These are phyloP conservation scores for sweet orange (Citrus sinensis) DNA, from an alignment of 345 rosid genomes.

Conservation along the genomic window DNA sequence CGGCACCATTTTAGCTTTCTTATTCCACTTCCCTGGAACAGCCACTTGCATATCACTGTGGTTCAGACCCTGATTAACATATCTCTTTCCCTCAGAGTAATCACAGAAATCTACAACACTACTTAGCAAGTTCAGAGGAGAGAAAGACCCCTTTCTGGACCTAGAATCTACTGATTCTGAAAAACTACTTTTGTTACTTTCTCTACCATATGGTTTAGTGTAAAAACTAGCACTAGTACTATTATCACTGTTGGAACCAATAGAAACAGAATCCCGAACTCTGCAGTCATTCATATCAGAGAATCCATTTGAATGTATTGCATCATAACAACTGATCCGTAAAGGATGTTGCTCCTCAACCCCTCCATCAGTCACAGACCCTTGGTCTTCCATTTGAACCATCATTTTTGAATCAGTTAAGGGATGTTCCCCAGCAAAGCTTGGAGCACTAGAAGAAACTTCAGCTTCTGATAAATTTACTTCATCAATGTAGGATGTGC, in stretches of 20 bases:
- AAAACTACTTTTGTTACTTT: conserved; percentile 3
- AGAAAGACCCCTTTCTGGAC: conserved; percentile 10
- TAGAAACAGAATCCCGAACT: conserved; percentile 23
- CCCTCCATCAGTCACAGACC: conserved; percentile 11
- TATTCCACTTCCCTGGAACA: conserved; percentile 23
- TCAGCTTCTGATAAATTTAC: conserved; percentile 16
- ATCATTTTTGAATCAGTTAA: conserved; percentile 15
- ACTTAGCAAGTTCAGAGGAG: conserved; percentile 13
- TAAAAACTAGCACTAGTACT: conserved; percentile 13
- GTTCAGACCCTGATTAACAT: conserved; percentile 7
- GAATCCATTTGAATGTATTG: conserved; percentile 12
- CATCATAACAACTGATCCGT: conserved; percentile 3
- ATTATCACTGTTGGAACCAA: conserved; percentile 27
- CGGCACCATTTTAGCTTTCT: conserved; percentile 27
- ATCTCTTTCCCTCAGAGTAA: conserved; percentile 7
- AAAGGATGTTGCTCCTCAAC: conserved; percentile 6
- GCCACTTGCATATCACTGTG: conserved; percentile 11
- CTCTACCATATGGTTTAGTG: conserved; percentile 12
- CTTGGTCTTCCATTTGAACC: conserved; percentile 11
- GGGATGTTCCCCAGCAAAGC: conserved; percentile 4
- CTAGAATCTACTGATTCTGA: conserved; percentile 14
- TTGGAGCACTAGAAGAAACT: conserved; percentile 10
- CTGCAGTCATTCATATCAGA: conserved; percentile 20
- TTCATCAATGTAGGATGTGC: conserved; percentile 15
- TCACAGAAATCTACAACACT: conserved; percentile 18